A percentile compares a stretch with the other conserved stretches of the same genome.
Conservation (phyloP, 2,329 filamentous ascomycete genomes). For the Colletotrichum sp. region DNA sequence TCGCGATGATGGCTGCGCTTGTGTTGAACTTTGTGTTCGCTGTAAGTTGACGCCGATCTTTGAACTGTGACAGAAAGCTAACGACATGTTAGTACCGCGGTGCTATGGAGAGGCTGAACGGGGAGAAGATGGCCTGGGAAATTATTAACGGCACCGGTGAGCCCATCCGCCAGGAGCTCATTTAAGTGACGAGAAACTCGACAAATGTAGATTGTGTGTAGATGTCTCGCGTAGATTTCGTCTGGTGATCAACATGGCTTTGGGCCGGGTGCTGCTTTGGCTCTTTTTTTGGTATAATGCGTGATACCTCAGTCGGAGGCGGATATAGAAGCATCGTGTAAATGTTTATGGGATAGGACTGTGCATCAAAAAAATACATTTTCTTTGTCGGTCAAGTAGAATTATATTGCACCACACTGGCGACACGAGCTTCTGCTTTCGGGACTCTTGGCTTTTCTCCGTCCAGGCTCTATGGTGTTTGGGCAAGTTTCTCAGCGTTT, state of each 20-base stretch:
- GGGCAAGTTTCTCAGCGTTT: background rate
- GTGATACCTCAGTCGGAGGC: background rate
- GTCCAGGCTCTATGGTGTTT: no score
- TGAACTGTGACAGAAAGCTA: background rate
- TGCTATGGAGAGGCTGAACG: conserved; percentile 13
- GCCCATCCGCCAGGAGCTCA: conserved; percentile 32
- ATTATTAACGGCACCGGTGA: background rate
- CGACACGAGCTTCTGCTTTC: background rate
- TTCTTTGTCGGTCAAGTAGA: background rate
- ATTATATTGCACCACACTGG: background rate
- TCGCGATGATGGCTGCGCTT: conserved; percentile 78
- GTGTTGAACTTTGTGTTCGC: conserved; percentile 90
- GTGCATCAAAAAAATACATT: background rate
- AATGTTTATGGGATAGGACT: background rate
- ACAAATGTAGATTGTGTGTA: background rate
- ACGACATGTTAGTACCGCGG: conserved; percentile 4
- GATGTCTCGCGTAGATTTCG: background rate
- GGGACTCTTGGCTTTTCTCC: background rate
- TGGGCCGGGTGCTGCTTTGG: background rate
- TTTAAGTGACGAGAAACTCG: conserved; percentile 21
- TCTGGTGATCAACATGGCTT: background rate
- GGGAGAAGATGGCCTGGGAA: background rate
- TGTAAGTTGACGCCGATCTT: conserved; percentile 49
- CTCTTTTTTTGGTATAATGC: background rate
- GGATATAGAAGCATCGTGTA: background rate